A percentile compares a stretch with the other conserved stretches of the same genome.
These are phyloP conservation scores for Plectosphaerella sp. DNA, from an alignment of 2,329 filamentous ascomycete species.

Conservation along the genomic window DNA sequence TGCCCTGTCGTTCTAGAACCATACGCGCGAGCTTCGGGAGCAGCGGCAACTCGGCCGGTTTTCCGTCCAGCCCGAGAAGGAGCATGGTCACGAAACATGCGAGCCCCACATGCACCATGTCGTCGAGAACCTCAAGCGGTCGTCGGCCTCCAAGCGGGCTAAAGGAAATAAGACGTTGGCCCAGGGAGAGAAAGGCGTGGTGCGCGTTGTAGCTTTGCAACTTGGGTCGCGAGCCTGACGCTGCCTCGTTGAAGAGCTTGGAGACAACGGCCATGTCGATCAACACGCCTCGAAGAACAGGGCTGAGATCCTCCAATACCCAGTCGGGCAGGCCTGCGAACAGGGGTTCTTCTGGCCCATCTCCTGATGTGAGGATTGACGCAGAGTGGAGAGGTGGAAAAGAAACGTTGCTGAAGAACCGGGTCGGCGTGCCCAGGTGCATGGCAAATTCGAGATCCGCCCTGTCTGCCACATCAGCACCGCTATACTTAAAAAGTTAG, in stretches of 20 bases:
- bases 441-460: not conserved
- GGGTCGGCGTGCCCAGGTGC: not conserved
- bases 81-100: not conserved
- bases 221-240: not conserved
- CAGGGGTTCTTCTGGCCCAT: too few species aligned
- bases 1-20: not conserved
- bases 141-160: not conserved
- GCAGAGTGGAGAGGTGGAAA: not conserved
- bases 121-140: not conserved
- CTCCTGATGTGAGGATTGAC: too few species aligned
- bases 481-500: not conserved
- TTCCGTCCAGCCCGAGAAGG: not conserved
- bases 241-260: not conserved
- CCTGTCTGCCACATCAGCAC: not conserved
- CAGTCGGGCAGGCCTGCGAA: too few species aligned
- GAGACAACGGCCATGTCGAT: not conserved
- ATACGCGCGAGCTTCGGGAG: not conserved
- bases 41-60: not conserved
- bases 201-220: not conserved
- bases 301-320: too few species aligned
- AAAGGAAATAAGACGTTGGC: not conserved
- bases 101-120: not conserved
- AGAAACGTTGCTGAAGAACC: not conserved
- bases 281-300: not conserved
- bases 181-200: not conserved